These are phyloP conservation scores for Mycena vulgaris DNA, from an alignment of 768 basidiomycete species.

Conservation along the genomic window DNA sequence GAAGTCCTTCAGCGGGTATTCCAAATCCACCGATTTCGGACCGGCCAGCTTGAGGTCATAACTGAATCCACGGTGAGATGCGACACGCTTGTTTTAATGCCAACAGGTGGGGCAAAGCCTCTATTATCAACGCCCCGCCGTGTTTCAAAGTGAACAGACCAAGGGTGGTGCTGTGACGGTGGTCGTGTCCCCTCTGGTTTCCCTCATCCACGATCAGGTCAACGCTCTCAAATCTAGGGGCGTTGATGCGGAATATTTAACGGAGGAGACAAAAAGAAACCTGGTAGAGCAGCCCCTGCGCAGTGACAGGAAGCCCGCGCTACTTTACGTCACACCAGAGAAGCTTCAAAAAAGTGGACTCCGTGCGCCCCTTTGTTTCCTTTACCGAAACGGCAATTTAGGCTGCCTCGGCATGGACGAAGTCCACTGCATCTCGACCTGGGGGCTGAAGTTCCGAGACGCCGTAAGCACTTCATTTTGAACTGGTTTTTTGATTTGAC, in stretches of 20 bases:
- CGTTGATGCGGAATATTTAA: constrained; percentile 55
- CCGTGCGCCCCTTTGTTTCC: neutral
- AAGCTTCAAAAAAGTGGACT: neutral
- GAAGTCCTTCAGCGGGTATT: constrained; percentile 1
- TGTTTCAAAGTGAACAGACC: constrained; percentile 59
- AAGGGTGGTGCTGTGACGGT: constrained; percentile 68
- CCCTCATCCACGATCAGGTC: constrained; percentile 80
- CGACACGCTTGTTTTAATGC: constrained; percentile 82
- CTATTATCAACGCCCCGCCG: constrained; percentile 78
- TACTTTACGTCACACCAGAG: constrained; percentile 31
- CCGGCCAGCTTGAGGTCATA: constrained; percentile 61
- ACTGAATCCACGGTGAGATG: constrained; percentile 69
- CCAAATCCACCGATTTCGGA: neutral
- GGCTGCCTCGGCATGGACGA: constrained; percentile 26
- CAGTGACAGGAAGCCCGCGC: neutral
- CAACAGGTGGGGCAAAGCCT: constrained; percentile 81
- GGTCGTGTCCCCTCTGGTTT: constrained; percentile 76
- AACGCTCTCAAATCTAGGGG: constrained; percentile 62
- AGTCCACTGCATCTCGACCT: constrained; percentile 17
- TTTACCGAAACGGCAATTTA: neutral
- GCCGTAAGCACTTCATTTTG: too few species aligned
- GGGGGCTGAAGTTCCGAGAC: constrained; percentile 6
- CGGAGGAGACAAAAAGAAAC: neutral
- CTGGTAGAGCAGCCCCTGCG: neutral
- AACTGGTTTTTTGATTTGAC: too few species aligned